A percentile compares a stretch with the other conserved stretches of the same genome.
Conservation (phyloP, 352 stramenopile genomes). For the Halophytophthora batemanensis region DNA sequence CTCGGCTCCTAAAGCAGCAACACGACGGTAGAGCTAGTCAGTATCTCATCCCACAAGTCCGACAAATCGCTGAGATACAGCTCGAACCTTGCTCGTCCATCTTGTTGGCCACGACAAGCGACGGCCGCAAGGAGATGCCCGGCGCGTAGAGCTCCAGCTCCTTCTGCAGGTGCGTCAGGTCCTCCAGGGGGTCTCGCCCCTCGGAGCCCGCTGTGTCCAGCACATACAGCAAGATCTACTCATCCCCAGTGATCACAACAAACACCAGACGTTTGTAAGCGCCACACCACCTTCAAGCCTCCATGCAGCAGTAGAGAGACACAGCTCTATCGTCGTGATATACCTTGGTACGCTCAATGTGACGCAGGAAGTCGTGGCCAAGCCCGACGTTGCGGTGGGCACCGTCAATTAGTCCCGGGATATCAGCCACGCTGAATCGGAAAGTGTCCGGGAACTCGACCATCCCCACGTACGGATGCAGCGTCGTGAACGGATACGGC, state of each 20-base stretch:
- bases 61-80: neutral
- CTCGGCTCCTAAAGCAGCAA: conserved; percentile 46
- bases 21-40: neutral
- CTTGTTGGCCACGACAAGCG: conserved; percentile 88
- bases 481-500: conserved; percentile 97
- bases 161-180: conserved; percentile 76
- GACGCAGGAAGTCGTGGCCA: conserved; percentile 97
- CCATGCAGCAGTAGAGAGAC: neutral
- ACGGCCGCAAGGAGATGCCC: conserved; percentile 81
- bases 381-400: conserved; percentile 96
- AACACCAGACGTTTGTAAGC: neutral
- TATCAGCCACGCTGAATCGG: conserved; percentile 87
- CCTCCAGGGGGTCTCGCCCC: conserved; percentile 68
- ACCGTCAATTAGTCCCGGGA: conserved; percentile 87
- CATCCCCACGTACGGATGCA: conserved; percentile 94
- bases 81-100: conserved; percentile 75
- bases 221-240: conserved; percentile 84
- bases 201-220: conserved; percentile 79
- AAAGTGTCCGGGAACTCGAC: conserved; percentile 95
- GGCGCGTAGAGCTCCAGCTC: conserved; percentile 87
- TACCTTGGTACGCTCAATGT: conserved; percentile 98
- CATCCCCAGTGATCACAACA: neutral
- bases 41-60: neutral
- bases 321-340: neutral
- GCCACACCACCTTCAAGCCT: neutral